Percentiles rank a stretch among this genome's conserved stretches.
phyloP scores from a whole-genome alignment of 23 red algal genomes.

The Agarophyton chilense region DNA sequence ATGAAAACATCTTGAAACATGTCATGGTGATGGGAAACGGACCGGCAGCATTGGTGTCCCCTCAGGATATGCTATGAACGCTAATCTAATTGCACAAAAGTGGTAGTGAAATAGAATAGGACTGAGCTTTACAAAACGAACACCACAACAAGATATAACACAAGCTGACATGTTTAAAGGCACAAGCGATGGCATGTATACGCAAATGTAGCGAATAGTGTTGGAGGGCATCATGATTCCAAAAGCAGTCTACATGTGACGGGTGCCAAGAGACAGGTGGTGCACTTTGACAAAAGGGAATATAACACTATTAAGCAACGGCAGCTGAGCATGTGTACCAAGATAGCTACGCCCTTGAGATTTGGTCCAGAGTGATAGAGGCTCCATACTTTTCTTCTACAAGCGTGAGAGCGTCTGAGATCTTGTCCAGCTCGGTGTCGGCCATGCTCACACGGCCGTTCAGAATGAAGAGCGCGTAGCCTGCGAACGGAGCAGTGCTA shows the following conservation, averaged over 20 bases:
- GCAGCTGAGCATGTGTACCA: too few relatives aligned
- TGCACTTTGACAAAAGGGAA: not conserved
- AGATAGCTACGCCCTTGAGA: not conserved
- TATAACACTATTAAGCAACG: not conserved
- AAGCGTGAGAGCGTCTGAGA: slow-evolving; percentile 39
- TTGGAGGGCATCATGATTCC: not conserved
- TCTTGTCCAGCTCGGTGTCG: slow-evolving; percentile 27
- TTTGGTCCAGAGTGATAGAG: slow-evolving; percentile 57
- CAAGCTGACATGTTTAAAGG: not conserved
- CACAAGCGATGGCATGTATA: not conserved
- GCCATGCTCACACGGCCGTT: slow-evolving; percentile 64
- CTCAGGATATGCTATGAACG: slow-evolving; percentile 58
- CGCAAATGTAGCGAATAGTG: not conserved
- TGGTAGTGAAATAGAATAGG: not conserved
- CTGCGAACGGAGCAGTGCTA: slow-evolving; percentile 90
- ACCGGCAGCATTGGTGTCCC: slow-evolving; percentile 47
- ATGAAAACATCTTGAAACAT: slow-evolving; percentile 46
- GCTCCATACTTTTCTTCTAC: slow-evolving; percentile 72
- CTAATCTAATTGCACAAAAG: not conserved
- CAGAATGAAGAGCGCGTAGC: slow-evolving; percentile 83
- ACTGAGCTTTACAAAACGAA: slow-evolving; percentile 4
- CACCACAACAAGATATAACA: not conserved
- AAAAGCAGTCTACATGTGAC: not conserved
- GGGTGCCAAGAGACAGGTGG: not conserved
- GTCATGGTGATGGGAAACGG: slow-evolving; percentile 62